Conservation (phyloP, 2,329 filamentous ascomycete genomes). For the Aspergillus fijiensis region DNA sequence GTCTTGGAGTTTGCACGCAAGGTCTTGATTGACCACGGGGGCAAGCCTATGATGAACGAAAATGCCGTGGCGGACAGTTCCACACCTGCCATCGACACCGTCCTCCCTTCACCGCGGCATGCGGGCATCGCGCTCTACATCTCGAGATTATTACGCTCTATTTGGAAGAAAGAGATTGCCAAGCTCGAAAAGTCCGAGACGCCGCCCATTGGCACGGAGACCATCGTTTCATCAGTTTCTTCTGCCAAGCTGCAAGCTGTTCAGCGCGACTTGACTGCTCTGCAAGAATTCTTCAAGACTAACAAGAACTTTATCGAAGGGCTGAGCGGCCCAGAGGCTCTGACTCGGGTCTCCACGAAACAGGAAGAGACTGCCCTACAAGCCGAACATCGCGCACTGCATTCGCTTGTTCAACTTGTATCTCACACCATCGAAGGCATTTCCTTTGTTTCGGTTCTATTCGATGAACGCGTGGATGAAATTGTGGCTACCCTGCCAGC, state of each 20-base stretch:
- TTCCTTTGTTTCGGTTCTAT: constrained; percentile 90
- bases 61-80: constrained; percentile 63
- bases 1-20: constrained; percentile 82
- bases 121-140: constrained; percentile 86
- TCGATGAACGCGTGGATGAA: constrained; percentile 88
- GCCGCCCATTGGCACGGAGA: constrained; percentile 59
- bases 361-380: constrained; percentile 91
- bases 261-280: constrained; percentile 75
- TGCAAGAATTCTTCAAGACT: constrained; percentile 78
- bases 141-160: constrained; percentile 77
- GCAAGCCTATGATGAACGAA: constrained; percentile 80
- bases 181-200: constrained; percentile 50
- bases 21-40: constrained; percentile 89
- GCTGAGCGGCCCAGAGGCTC: constrained; percentile 81
- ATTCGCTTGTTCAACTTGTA: constrained; percentile 81
- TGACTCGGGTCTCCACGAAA: constrained; percentile 73
- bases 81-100: constrained; percentile 72
- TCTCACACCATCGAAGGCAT: constrained; percentile 93
- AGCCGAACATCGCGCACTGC: constrained; percentile 88
- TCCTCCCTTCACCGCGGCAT: constrained; percentile 84
- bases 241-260: constrained; percentile 69
- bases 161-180: constrained; percentile 83
- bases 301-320: constrained; percentile 93
- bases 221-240: constrained; percentile 66
- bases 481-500: constrained; percentile 77